Evolutionary conservation across 441 rosid species (phyloP).

Genomic region (Jatropha multifida): DNA sequence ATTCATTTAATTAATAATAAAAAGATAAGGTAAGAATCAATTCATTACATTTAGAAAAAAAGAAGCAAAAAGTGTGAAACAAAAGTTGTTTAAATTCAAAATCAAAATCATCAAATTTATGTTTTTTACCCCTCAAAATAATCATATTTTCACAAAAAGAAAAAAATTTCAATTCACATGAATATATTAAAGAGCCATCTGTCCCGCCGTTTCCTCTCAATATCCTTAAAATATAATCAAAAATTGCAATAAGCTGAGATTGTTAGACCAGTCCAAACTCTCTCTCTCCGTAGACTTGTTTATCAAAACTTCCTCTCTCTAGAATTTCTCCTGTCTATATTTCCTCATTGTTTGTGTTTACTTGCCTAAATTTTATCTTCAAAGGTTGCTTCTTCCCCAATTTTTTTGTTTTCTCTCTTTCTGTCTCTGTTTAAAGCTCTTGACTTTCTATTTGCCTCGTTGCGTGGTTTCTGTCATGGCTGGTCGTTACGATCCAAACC

Average conservation of each 20-base stretch:
- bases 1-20: too few relatives aligned
- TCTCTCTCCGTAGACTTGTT: conserved; percentile 12
- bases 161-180: neutral
- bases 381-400: conserved; percentile 19
- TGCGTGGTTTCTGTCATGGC: conserved; percentile 46
- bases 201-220: conserved; percentile 12
- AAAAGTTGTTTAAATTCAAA: neutral
- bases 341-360: neutral
- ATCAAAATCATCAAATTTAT: neutral
- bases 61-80: neutral
- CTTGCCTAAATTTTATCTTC: neutral
- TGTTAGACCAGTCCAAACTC: conserved; percentile 22
- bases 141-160: neutral
- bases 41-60: neutral
- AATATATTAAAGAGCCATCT: neutral
- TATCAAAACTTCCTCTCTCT: neutral
- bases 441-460: neutral
- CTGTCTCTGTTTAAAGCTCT: neutral
- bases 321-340: neutral
- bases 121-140: neutral
- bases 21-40: too few relatives aligned
- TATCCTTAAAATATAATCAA: neutral
- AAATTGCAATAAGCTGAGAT: conserved; percentile 14
- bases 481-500: conserved; percentile 74
- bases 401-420: neutral